Conservation (phyloP, 768 basidiomycete species). For the Suillus subalutaceus region DNA sequence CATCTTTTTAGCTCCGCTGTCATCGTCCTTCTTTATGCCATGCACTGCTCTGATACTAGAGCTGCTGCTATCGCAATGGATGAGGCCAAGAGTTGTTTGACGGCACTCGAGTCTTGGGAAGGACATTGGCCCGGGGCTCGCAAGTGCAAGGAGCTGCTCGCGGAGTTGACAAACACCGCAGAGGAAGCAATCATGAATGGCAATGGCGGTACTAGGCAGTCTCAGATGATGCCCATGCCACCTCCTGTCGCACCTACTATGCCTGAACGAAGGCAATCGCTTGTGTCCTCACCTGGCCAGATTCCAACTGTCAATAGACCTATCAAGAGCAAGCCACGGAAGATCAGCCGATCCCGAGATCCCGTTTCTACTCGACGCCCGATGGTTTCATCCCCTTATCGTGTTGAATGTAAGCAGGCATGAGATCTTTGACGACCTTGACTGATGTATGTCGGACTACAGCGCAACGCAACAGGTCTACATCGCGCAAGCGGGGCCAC, state of each 20-base stretch:
- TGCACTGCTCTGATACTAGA: conserved; percentile 74
- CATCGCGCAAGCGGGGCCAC: conserved; percentile 72
- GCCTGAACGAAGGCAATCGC: conserved; percentile 59
- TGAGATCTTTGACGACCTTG: conserved; percentile 9
- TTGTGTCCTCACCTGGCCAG: conserved; percentile 41
- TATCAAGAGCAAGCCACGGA: conserved; percentile 52
- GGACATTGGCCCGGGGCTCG: conserved; percentile 86
- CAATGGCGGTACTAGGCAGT: conserved; percentile 22
- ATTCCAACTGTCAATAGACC: conserved; percentile 51
- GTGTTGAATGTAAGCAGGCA: conserved; percentile 55
- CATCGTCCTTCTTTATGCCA: conserved; percentile 82
- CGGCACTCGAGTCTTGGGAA: conserved; percentile 79
- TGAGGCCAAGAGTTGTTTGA: conserved; percentile 74
- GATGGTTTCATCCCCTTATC: conserved; percentile 64
- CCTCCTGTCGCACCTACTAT: conserved; percentile 35
- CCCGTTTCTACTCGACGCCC: conserved; percentile 54
- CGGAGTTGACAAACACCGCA: conserved; percentile 69
- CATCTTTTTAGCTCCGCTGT: conserved; percentile 88
- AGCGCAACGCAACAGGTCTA: conserved; percentile 73
- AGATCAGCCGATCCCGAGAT: conserved; percentile 63
- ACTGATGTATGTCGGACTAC: conserved; percentile 25
- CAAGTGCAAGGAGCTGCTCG: conserved; percentile 82
- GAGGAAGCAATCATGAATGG: conserved; percentile 59
- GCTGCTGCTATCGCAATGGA: conserved; percentile 77
- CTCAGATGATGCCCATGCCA: conserved; percentile 26